Base-by-base conservation (phyloP, 805 yeast genomes). In the Blastobotrys parvus region DNA sequence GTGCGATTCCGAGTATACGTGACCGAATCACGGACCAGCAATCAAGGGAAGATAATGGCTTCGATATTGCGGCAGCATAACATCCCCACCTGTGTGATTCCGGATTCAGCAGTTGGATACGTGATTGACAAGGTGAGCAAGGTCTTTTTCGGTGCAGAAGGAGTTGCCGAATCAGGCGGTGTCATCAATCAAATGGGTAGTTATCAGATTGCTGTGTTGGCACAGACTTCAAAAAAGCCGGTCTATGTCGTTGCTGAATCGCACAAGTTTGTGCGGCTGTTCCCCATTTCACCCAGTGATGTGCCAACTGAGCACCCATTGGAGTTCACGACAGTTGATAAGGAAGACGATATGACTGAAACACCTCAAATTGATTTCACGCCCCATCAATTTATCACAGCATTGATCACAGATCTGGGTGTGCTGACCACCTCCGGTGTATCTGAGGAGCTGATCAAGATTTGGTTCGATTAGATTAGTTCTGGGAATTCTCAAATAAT, bases 161-260 rank as follows among this genome's bases (percentile, higher is more conserved):
- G 99, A 53, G 99, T 92, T 3, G 95, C 95, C 2, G 99, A 92
- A 67, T 82, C 94, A 60, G 99, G 99, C 44, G 99, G 99, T 27
- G 87, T 94, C 38, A 90, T 92, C 53, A 92, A 92, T 63, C 89
- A 65, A 51, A 61, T 92, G 48, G 99, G 99, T 4, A 81, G 95
- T 1, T 92, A 86, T 63, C 96, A 92, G 57, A 82, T 90, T 39
- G 97, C 97, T 32, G 90, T 92, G 37, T 67, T 92, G 45, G 95
- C 97, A 2, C 82, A 84, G 54, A 79, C 82, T 46, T 84, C 94
- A 47, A 83, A 87, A 59, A 90, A 87, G 60, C 98, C 97, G 3
- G 75, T 92, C 37, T 92, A 89, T 55, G 97, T 88, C 38, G 92
- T 87, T 6, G 82, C 96, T 1, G 99, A 92, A 59, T 77, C 89